A percentile compares a stretch with the other conserved stretches of the same genome.
Conservation (phyloP, 2,329 filamentous ascomycete species). For the Cucurbitaria berberidis region DNA sequence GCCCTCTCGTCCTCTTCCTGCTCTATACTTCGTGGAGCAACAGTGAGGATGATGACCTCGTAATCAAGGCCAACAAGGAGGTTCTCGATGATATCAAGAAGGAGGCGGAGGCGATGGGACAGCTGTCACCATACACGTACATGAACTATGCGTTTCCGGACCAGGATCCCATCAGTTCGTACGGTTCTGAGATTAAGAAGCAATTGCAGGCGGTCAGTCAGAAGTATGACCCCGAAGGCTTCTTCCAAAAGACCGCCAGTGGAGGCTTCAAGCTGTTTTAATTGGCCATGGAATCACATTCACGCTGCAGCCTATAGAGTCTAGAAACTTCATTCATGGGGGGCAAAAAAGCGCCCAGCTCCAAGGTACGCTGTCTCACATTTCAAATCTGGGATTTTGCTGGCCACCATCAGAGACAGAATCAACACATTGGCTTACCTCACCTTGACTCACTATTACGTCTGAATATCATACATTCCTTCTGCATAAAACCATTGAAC, state of each 20-base stretch:
- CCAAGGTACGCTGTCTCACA: neutral
- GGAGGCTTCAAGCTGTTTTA: constrained; percentile 11
- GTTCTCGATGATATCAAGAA: neutral
- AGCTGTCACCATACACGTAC: constrained; percentile 7
- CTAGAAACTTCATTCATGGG: neutral
- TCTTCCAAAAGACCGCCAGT: constrained; percentile 41
- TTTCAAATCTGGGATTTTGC: neutral
- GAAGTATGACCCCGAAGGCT: constrained; percentile 46
- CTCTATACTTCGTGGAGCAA: constrained; percentile 7
- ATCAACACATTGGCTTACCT: neutral
- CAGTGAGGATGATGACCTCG: neutral
- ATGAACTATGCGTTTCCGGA: constrained; percentile 53
- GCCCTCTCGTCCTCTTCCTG: constrained; percentile 12
- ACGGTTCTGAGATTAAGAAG: constrained; percentile 43
- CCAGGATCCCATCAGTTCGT: constrained; percentile 20
- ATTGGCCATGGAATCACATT: neutral
- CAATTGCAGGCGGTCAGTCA: constrained; percentile 36
- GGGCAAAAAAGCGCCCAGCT: neutral
- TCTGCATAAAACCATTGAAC: neutral
- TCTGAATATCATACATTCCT: neutral
- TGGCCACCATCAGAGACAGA: neutral
- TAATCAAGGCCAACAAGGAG: constrained; percentile 1
- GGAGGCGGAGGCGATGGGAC: neutral
- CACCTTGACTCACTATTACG: neutral
- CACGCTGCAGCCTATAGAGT: too few species aligned